Evolutionary conservation across 2,329 filamentous ascomycete genomes (phyloP).

Genomic region (Cladosporium sp.): DNA sequence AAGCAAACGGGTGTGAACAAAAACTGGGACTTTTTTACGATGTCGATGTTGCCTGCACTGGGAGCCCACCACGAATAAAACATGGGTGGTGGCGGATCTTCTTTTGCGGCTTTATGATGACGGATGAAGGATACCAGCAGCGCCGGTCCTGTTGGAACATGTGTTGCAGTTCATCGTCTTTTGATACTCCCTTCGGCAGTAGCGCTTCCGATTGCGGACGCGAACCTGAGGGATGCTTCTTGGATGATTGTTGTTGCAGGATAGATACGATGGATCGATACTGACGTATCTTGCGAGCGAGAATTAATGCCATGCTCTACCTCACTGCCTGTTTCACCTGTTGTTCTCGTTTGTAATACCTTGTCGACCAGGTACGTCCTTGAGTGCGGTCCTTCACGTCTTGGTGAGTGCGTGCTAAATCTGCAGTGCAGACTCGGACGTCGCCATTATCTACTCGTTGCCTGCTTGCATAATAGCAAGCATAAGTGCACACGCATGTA

Average conservation of each 20-base stretch:
- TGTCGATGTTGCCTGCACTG: neutral
- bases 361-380: neutral
- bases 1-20: slow-evolving; percentile 4
- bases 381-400: neutral
- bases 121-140: slow-evolving; percentile 6
- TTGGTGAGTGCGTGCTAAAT: neutral
- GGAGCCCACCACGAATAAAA: neutral
- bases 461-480: neutral
- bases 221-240: neutral
- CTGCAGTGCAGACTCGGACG: neutral
- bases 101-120: slow-evolving; percentile 4
- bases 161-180: neutral
- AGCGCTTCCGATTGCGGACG: neutral
- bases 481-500: too few species aligned
- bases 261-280: slow-evolving; percentile 2
- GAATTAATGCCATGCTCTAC: slow-evolving; percentile 12
- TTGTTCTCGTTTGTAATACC: neutral
- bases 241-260: neutral
- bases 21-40: slow-evolving; percentile 3
- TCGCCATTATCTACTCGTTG: neutral
- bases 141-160: slow-evolving; percentile 1
- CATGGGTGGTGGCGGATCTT: neutral
- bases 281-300: slow-evolving; percentile 10
- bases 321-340: neutral
- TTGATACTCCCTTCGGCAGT: neutral